Evolutionary conservation across 495 filamentous ascomycete genomes (phyloP), one percentile per base, ranked within the genome.

Genomic region (Penicillium crystallinum): DNA sequence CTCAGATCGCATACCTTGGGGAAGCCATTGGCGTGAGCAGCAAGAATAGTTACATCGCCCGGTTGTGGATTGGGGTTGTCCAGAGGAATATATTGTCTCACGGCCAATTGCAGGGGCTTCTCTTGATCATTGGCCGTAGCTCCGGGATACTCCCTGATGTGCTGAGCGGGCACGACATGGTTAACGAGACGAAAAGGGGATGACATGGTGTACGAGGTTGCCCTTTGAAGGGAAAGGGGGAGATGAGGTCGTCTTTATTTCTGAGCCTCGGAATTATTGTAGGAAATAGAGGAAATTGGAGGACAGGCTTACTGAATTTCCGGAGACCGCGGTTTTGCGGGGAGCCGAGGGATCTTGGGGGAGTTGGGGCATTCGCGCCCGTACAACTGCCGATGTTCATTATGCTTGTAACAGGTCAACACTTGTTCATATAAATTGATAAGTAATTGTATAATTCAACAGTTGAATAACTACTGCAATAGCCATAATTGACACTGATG

Each of bases 11-110:
- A 46, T 63, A 86, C 86, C 74, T 96, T 96, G n/a, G 87, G 85
- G 58, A 95, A 92, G 43, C 87, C 90, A 71, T 92, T 95, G 10
- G 89, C 91, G 68, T 92, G 88, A 10, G 88, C 83, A 17, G 78
- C 89, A 49, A 96, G 80, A 58, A 96, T 86, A 29, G 89, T 95
- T 6, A 95, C 69, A 69, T 93, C 90, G 6, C 88, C 88, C 0
- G 77, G 77, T 50, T 81, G 72, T 0, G 86, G 83, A 49, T 71
- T 58, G 0, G 68, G 76, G 64, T 90, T 88, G 65, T 83, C 77
- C 19, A 80, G 60, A 2, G 89, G 89, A 8, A 79, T 86, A 65
- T 96, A 96, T 66, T 95, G 89, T 69, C 95, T 96, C 49, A 95
- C 76, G 27, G 79, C 79, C 4, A 95, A 69, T 44, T 83, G 64